Conservation (phyloP, 352 stramenopile species). For the Blastocystis sp. region DNA sequence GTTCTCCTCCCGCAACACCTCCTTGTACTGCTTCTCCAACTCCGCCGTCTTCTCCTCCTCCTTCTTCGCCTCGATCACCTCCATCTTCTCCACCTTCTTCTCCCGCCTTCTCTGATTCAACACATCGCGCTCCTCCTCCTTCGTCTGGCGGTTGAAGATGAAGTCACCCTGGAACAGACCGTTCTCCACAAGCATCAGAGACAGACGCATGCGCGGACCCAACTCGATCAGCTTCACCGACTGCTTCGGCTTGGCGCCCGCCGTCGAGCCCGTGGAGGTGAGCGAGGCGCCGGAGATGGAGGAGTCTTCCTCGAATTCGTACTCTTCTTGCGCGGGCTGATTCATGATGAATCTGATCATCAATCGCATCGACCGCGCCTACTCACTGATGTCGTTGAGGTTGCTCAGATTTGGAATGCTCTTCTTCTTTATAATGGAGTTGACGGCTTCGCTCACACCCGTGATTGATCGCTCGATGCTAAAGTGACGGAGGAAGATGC, state of each 20-base stretch:
- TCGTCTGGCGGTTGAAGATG: constrained; percentile 88
- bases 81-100: constrained; percentile 23
- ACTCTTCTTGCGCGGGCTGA: not conserved
- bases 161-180: constrained; percentile 92
- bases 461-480: constrained; percentile 2
- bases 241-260: constrained; percentile 82
- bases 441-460: constrained; percentile 38
- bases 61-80: constrained; percentile 12
- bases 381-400: constrained; percentile 94
- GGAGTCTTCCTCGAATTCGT: constrained; percentile 78
- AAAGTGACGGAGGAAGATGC: constrained; percentile 64
- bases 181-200: constrained; percentile 93
- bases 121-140: constrained; percentile 27
- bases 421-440: constrained; percentile 57
- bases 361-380: constrained; percentile 80
- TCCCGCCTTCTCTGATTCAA: not conserved
- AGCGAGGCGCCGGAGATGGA: constrained; percentile 79
- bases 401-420: constrained; percentile 85
- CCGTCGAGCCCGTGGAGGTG: not conserved
- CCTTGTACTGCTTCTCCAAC: constrained; percentile 6
- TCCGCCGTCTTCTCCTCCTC: constrained; percentile 21
- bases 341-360: constrained; percentile 43
- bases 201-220: constrained; percentile 89
- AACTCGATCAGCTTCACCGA: constrained; percentile 91
- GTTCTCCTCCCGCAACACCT: constrained; percentile 26